Base-by-base conservation (phyloP, 106 monocot genomes). In the Dioscorea dumetorum region DNA sequence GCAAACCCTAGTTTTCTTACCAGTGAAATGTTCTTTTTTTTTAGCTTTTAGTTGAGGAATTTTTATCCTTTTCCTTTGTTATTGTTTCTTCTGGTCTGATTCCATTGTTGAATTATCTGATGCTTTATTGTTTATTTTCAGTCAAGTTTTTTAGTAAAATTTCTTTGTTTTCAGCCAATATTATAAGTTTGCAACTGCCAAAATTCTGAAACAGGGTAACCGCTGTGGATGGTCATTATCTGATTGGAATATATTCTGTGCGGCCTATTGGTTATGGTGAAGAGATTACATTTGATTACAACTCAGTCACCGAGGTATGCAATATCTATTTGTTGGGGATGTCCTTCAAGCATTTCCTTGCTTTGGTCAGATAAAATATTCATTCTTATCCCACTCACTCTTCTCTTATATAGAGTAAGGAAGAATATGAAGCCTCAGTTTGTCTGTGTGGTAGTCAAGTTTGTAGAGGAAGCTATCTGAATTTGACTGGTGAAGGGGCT, bases 221-320 rank as follows among this genome's bases (percentile, higher is more conserved):
- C n/a, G 99, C 99, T 69, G 99, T 99, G 33, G 90, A 99, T 74
- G 99, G 99, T 73, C 90, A 83, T 20, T 99, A 99, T 72, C 99
- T 93, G 76, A 99, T 99, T 69, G 99, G 99, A 70, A 87, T 99
- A 67, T 99, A 99, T 70, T 75, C 99, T 64, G 63, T 90, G 33
- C 69, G 87, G 23, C 93, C 99, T 28, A 93, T 99, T 73, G 81
- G 67, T 49, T 87, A 83, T 76, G 99, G 99, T 64, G 99, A 99
- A 81, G 99, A 99, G 77, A 85, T 99, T 49, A 95, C 99, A 61
- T 99, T 99, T 79, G 99, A 99, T 73, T 99, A 99, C 63, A 93
- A 99, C 75, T 93, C 99, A 22, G 85, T 99, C 19, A 99, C 99
- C 12, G 59, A 59, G 59, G 59, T 72, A 31, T 73, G 21, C 58